Base-by-base conservation (phyloP, 2,329 filamentous ascomycete species). In the Pochonia chlamydosporia region DNA sequence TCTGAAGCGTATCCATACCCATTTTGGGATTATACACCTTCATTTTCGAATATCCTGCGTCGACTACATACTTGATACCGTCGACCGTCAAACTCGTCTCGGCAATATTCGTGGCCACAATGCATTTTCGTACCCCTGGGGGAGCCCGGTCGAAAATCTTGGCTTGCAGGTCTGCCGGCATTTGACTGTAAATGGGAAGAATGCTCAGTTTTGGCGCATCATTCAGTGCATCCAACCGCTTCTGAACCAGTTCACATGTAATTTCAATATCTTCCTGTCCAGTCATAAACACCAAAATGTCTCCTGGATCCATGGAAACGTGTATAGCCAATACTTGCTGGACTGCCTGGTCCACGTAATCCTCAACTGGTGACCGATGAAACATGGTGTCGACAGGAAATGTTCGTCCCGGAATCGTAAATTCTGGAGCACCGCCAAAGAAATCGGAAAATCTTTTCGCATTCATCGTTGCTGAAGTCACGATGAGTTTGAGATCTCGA, bases 21-120 rank as follows among this genome's bases (percentile, higher is more conserved):
- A 99, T 97, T 45, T 91, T 87, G 5, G 93, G 91, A 59, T 99
- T 99, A 69, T 97, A 99, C 4, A 99, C 93, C 64, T 99, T 99
- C 62, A 97, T 80, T 65, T 99, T 99, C 2, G 90, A 95, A 66
- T 92, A 99, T 1, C 93, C 93, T 2, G 89, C 84, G 64, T 99
- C 93, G 4, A 99, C 93, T 20, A 99, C 93, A 59, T 96, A 99
- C 85, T 97, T 97, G 68, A 99, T 99, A 55, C 93, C 93, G 62
- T 99, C 93, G 5, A 99, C 93, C 0, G 93, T 99, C 70, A 99
- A 74, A 75, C 90, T 96, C 0, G 93, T 99, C 67, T 99, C 93
- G 2, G 93, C 93, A 66, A 99, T 99, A 60, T 99, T 99, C 26
- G 93, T 99, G 1, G 95, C 93, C 35, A 99, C 92, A 54, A 99